Evolutionary conservation across 768 basidiomycete genomes (phyloP).

Genomic region (Suillus cothurnatus): DNA sequence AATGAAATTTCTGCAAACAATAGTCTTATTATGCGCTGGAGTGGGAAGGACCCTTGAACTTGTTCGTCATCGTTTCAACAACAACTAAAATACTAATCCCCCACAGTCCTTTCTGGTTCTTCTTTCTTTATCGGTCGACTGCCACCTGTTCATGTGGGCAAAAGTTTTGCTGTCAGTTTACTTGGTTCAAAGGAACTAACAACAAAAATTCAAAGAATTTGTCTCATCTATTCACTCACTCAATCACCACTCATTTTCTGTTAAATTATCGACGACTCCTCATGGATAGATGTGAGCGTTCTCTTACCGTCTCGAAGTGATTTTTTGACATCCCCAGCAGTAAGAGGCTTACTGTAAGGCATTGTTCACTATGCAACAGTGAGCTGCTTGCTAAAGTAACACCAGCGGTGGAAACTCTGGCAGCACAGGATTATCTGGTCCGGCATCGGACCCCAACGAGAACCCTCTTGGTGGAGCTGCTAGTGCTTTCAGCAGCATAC

Average conservation of each 20-base stretch:
- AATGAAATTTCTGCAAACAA: neutral
- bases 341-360: constrained; percentile 27
- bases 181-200: constrained; percentile 3
- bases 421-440: neutral
- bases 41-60: constrained; percentile 16
- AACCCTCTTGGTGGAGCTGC: constrained; percentile 14
- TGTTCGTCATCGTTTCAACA: neutral
- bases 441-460: neutral
- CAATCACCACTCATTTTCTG: constrained; percentile 28
- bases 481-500: constrained; percentile 18
- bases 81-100: neutral
- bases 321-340: constrained; percentile 11
- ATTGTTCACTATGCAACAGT: neutral
- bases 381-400: constrained; percentile 5
- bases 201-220: neutral
- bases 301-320: neutral
- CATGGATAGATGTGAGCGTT: constrained; percentile 34
- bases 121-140: constrained; percentile 1
- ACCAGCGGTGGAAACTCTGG: constrained; percentile 13
- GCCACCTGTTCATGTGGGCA: constrained; percentile 14
- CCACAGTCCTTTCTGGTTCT: constrained; percentile 8
- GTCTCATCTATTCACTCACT: constrained; percentile 7
- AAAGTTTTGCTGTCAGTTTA: neutral
- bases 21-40: constrained; percentile 5
- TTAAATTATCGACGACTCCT: constrained; percentile 15